phyloP scores from a whole-genome alignment of 1,284 basidiomycete genomes.

The Apiotrichum gracile region DNA sequence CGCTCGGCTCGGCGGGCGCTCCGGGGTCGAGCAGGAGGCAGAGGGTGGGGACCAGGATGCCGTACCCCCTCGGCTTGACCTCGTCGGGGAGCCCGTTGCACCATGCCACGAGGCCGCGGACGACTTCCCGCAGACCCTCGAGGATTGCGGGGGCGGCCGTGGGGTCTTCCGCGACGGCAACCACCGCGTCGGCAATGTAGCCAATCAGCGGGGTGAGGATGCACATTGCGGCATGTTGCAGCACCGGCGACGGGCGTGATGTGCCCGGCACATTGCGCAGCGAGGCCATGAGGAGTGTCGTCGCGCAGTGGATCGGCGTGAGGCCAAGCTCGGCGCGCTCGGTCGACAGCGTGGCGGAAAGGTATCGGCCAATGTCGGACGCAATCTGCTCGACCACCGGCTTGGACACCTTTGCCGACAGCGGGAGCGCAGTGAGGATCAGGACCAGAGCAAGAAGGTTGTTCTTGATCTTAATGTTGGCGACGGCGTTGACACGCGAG shows the following conservation, averaged over 20 bases:
- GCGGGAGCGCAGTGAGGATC: constrained; percentile 72
- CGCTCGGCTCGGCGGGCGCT: constrained; percentile 49
- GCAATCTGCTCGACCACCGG: constrained; percentile 78
- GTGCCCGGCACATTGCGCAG: constrained; percentile 20
- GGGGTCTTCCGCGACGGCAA: constrained; percentile 56
- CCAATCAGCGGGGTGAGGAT: constrained; percentile 74
- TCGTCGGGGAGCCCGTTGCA: constrained; percentile 56
- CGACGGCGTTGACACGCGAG: constrained; percentile 68
- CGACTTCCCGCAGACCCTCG: constrained; percentile 63
- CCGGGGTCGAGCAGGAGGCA: constrained; percentile 64
- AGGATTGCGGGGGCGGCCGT: constrained; percentile 19
- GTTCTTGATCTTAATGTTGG: constrained; percentile 78
- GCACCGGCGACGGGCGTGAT: constrained; percentile 47
- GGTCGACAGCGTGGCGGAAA: constrained; percentile 54
- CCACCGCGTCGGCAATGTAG: constrained; percentile 65
- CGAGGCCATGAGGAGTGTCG: constrained; percentile 65
- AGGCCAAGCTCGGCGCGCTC: constrained; percentile 62
- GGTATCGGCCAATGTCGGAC: constrained; percentile 69
- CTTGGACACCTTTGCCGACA: constrained; percentile 62
- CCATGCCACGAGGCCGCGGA: constrained; percentile 70
- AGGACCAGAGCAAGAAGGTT: constrained; percentile 83
- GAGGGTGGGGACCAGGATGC: constrained; percentile 72
- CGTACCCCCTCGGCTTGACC: constrained; percentile 63
- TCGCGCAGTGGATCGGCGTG: constrained; percentile 83
- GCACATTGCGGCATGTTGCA: constrained; percentile 66